Evolutionary conservation across 306 rosid genomes (phyloP).

Genomic region (peach (Prunus persica)): DNA sequence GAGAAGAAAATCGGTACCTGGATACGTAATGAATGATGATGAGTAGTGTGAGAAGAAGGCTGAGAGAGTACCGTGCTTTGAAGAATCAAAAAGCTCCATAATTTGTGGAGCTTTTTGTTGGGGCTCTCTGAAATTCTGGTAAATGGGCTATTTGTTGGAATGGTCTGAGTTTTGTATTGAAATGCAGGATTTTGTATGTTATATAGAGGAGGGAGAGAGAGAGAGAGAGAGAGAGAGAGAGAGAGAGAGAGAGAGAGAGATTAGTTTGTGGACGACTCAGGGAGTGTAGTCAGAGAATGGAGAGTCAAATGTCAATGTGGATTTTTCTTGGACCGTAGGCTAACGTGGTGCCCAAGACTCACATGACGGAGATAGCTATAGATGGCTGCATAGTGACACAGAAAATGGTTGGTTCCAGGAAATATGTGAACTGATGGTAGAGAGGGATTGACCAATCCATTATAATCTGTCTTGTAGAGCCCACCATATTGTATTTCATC

Average conservation of each 20-base stretch:
- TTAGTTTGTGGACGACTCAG: not conserved
- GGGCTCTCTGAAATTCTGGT: not conserved
- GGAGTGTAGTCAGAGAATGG: not conserved
- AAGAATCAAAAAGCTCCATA: too few species aligned
- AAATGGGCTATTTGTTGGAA: conserved; percentile 7
- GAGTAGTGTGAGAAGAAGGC: too few species aligned
- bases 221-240: not conserved
- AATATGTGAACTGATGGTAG: too few species aligned
- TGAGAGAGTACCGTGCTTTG: too few species aligned
- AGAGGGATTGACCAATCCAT: too few species aligned
- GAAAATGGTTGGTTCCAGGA: too few species aligned
- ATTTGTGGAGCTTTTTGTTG: not conserved
- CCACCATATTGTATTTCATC: too few species aligned
- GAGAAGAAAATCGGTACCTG: conserved; percentile 31
- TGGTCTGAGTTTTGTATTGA: not conserved
- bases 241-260: too few species aligned
- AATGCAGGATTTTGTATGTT: not conserved
- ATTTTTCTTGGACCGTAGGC: not conserved
- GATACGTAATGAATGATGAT: not conserved
- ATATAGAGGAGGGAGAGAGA: not conserved
- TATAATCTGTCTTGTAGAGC: too few species aligned
- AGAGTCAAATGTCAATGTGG: conserved; percentile 5
- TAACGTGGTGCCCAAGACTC: not conserved
- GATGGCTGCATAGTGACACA: too few species aligned
- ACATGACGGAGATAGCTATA: too few species aligned